Evolutionary conservation across 2,329 filamentous ascomycete species (phyloP).

Genomic region (Chaetomium globosum): DNA sequence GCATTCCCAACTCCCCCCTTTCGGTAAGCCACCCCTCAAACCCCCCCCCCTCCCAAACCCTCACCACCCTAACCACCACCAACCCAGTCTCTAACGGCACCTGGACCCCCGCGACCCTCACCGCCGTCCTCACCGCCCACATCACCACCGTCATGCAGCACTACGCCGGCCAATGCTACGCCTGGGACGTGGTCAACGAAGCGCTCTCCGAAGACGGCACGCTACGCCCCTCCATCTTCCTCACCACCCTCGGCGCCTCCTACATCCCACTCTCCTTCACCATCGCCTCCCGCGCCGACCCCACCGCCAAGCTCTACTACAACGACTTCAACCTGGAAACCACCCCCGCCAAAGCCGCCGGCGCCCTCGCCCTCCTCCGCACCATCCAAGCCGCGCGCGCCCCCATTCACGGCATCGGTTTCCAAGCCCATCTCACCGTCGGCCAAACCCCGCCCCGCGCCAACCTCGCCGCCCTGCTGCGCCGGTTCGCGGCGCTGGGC

Average conservation of each 20-base stretch:
- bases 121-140: slow-evolving; percentile 54
- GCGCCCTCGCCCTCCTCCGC: slow-evolving; percentile 41
- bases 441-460: slow-evolving; percentile 47
- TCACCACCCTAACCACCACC: slow-evolving; percentile 2
- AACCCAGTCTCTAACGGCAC: slow-evolving; percentile 38
- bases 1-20: slow-evolving; percentile 55
- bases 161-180: slow-evolving; percentile 52
- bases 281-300: slow-evolving; percentile 50
- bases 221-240: slow-evolving; percentile 48
- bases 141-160: slow-evolving; percentile 51
- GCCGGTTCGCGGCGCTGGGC: slow-evolving; percentile 46
- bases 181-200: slow-evolving; percentile 60
- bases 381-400: slow-evolving; percentile 41
- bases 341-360: slow-evolving; percentile 41
- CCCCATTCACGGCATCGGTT: slow-evolving; percentile 54
- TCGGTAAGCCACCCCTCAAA: slow-evolving; percentile 36
- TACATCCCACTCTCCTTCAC: slow-evolving; percentile 55
- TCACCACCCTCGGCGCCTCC: slow-evolving; percentile 48
- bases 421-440: slow-evolving; percentile 55
- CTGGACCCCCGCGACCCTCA: slow-evolving; percentile 58
- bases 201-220: slow-evolving; percentile 52
- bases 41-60: not conserved
- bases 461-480: slow-evolving; percentile 45
- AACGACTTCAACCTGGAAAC: slow-evolving; percentile 58
- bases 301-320: slow-evolving; percentile 54